Base-by-base conservation (phyloP, 371 early-diverging fungal species). In the Saksenaea vasiformis region DNA sequence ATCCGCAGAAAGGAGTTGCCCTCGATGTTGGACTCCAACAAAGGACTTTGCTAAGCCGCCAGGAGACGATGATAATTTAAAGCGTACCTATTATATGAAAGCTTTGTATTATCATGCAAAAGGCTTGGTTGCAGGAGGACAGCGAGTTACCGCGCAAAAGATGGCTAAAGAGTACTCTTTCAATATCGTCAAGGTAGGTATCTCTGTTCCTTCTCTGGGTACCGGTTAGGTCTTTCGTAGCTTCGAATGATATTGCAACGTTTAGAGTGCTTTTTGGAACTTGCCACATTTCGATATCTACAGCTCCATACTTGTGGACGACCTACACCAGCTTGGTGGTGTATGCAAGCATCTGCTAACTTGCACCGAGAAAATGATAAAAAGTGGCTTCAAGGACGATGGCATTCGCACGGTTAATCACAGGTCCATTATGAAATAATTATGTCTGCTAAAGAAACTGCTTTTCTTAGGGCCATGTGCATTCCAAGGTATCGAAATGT, bases 211-310 rank as follows among this genome's bases (percentile, higher is more conserved):
- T 31, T 31, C 31, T 31, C 4, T 7, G 2, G 31, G 31, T 31
- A 13, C 13, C 17, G 14, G 14, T 11, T 38, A 11, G 38, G 13
- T 41, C 41, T 17, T 13, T 41, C 5, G n/a, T 38, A 11, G 14
- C 38, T 38, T 38, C 14, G 1, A 38, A n/a, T 41, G 13, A 41
- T 13, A 13, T n/a, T 13, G 13, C 4, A 4, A 35, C 5, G 34
- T 7, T 17, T 24, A 56, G 57, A 56, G 39, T 24, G 59, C 59
- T 3, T 58, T 58, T 39, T 58, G 59, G 59, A 26, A 17, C 15
- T 22, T 58, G 3, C 59, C 59, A 9, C 41, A 5, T 3, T 58
- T 39, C 27, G 59, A 58, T 2, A 58, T 58, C 0, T 58, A 58
- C 41, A n/a, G 14, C 3, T 14, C 59, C 3, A 10, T 58, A 17